phyloP scores from a whole-genome alignment of 2,329 filamentous ascomycete genomes.

The Xylaria sp. region DNA sequence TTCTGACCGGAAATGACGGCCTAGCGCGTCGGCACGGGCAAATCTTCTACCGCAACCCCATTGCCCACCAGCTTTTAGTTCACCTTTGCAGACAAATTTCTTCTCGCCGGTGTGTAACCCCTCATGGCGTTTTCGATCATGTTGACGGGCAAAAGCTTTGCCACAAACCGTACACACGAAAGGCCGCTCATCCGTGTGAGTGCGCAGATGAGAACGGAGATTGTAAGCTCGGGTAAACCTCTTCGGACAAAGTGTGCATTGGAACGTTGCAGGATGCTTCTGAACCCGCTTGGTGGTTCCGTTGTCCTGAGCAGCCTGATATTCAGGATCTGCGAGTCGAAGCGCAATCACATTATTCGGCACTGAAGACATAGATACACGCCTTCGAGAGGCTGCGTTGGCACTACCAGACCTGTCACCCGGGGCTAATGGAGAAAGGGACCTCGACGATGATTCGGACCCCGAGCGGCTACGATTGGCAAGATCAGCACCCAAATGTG shows the following conservation, averaged over 20 bases:
- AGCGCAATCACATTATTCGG: conserved; percentile 80
- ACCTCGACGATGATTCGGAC: conserved; percentile 52
- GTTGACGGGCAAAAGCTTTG: conserved; percentile 96
- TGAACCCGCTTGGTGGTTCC: conserved; percentile 84
- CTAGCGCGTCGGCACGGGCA: conserved; percentile 92
- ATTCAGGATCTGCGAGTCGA: conserved; percentile 87
- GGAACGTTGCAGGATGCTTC: conserved; percentile 97
- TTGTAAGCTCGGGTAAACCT: conserved; percentile 98
- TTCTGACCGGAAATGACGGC: conserved; percentile 94
- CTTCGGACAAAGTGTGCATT: conserved; percentile 93
- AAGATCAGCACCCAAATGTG: conserved; percentile 61
- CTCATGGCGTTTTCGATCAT: conserved; percentile 97
- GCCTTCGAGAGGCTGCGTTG: conserved; percentile 59
- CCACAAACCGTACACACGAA: conserved; percentile 98
- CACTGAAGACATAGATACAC: conserved; percentile 73
- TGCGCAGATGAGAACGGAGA: conserved; percentile 91
- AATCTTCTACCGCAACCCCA: conserved; percentile 97
- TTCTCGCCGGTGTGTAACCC: conserved; percentile 97
- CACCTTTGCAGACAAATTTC: conserved; percentile 96
- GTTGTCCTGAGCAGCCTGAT: conserved; percentile 72
- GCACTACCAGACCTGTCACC: conserved; percentile 64
- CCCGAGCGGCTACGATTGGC: conserved; percentile 57
- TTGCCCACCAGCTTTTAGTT: conserved; percentile 81
- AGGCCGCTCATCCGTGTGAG: conserved; percentile 95
- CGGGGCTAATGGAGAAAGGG: conserved; percentile 71